Evolutionary conservation across 2,329 filamentous ascomycete species (phyloP).

Genomic region (Aspergillus aculeatinus): DNA sequence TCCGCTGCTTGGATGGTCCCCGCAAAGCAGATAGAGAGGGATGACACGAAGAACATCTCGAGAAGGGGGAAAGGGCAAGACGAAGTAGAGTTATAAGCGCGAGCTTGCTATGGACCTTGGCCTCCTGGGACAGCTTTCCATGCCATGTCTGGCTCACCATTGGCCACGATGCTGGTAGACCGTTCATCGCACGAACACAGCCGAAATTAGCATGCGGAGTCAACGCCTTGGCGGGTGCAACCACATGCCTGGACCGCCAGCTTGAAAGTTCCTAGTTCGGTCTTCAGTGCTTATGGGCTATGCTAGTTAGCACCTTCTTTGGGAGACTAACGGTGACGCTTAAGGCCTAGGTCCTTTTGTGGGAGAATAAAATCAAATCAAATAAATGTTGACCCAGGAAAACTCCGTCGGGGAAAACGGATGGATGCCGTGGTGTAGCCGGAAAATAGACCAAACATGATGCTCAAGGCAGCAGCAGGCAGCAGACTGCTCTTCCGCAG

Average conservation of each 20-base stretch:
- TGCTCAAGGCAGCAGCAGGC: conserved; percentile 9
- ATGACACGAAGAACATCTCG: conserved; percentile 10
- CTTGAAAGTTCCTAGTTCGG: not conserved
- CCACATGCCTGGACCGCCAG: not conserved
- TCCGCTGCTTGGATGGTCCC: conserved; percentile 26
- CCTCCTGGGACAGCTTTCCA: not conserved
- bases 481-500: not conserved
- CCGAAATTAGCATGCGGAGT: conserved; percentile 4
- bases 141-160: not conserved
- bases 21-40: conserved; percentile 19
- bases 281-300: not conserved
- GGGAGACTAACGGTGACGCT: conserved; percentile 11
- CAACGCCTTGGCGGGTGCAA: conserved; percentile 9
- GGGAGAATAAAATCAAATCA: too few species aligned
- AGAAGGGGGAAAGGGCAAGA: conserved; percentile 11
- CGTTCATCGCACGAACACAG: conserved; percentile 5
- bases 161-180: not conserved
- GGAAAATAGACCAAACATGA: conserved; percentile 1
- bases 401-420: conserved; percentile 2
- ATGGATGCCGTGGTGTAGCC: not conserved
- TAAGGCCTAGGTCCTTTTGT: not conserved
- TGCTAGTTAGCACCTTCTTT: conserved; percentile 25
- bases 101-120: not conserved
- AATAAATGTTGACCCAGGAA: not conserved
- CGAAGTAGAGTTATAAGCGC: conserved; percentile 3